Evolutionary conservation across 768 basidiomycete species (phyloP).

Genomic region (Phaeotremella skinneri): DNA sequence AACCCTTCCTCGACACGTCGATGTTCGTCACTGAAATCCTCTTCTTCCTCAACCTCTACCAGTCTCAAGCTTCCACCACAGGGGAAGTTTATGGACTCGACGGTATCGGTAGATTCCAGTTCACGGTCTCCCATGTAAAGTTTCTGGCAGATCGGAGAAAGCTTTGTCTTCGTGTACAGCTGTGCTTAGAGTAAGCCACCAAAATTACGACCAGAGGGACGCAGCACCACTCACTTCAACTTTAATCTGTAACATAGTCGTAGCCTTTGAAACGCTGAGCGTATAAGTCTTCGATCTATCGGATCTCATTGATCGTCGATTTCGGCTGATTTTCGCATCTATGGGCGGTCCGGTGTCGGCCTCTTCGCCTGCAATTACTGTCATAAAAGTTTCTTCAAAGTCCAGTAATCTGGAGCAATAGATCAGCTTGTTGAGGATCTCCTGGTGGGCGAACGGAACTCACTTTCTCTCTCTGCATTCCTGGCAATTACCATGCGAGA

Average conservation of each 20-base stretch:
- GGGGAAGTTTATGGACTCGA: conserved; percentile 23
- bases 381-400: conserved; percentile 10
- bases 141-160: conserved; percentile 36
- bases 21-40: conserved; percentile 4
- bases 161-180: conserved; percentile 13
- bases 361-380: conserved; percentile 3
- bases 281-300: conserved; percentile 8
- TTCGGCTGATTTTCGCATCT: conserved; percentile 2
- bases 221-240: conserved; percentile 6
- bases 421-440: background rate
- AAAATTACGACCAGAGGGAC: background rate
- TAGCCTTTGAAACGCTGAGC: conserved; percentile 12
- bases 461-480: conserved; percentile 11
- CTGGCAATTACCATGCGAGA: conserved; percentile 14
- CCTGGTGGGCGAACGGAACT: background rate
- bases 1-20: conserved; percentile 13
- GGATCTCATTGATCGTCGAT: conserved; percentile 4
- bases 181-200: background rate
- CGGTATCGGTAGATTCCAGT: conserved; percentile 23
- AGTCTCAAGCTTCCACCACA: conserved; percentile 16
- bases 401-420: conserved; percentile 4
- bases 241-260: conserved; percentile 31
- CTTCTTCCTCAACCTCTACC: conserved; percentile 21
- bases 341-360: background rate
- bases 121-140: conserved; percentile 18